Base-by-base conservation (phyloP, 306 rosid genomes). In the Fragaria iinumae region DNA sequence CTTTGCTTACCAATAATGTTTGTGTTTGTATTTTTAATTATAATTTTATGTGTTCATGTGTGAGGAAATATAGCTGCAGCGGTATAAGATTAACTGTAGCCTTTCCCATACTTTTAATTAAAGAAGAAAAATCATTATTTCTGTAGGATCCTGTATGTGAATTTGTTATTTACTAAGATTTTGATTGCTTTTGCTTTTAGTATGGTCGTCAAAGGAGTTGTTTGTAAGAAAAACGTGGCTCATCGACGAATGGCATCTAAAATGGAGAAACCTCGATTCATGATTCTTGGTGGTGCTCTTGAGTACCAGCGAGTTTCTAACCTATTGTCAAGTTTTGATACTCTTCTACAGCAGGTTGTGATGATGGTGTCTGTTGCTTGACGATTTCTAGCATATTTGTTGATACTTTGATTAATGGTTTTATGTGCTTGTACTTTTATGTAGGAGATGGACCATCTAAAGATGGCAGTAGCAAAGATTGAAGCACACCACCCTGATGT, bases 391-490 rank as follows among this genome's bases (percentile, higher is more conserved):
- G 71, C 75, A 44, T 71, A 20, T 66, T 71, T 32, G 69, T 77
- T 43, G 44, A 52, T 78, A 39, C 70, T 50, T 41, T 27, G 43
- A 67, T 43, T 44, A 67, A n/a, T 45, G 21, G 6, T 71, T 79
- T 69, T 49, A 71, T 72, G 74, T 16, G 43, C 53, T 60, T 43
- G 47, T 27, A 20, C 44, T n/a, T 72, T 82, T 84, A 66, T 85
- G 48, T 85, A 96, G 99, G 99, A 96, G 88, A 91, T 74, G 92
- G 99, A 96, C 79, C 97, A 96, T 85, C 89, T 96, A 84, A 96
- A 90, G 89, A 96, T 96, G 99, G 98, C 99, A 73, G 97, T 96
- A 78, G 93, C 99, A 34, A 96, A 89, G 92, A 88, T 96, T 64
- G 96, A 92, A 71, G 84, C 89, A 17, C 96, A 89, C 80, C 80